phyloP scores from a whole-genome alignment of 129 eudicot species.

The Scalesia atractyloides region DNA sequence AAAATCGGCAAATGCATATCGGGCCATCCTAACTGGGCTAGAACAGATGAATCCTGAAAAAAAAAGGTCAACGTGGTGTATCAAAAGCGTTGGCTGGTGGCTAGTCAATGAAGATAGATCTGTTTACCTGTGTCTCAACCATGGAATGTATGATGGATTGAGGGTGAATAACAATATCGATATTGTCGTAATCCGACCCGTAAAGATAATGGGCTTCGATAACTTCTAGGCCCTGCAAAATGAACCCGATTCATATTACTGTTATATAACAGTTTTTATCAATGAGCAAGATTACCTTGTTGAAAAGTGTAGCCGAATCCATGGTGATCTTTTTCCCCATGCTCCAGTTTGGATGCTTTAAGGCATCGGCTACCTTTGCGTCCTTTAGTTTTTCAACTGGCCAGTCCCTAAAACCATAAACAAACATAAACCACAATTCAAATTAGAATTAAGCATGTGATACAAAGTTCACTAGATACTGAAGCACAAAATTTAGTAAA shows the following conservation, averaged over 20 bases:
- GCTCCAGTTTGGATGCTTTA: slow-evolving; percentile 99
- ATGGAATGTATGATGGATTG: slow-evolving; percentile 98
- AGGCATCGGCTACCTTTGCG: slow-evolving; percentile 96
- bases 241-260: slow-evolving; percentile 12
- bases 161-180: slow-evolving; percentile 95
- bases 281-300: slow-evolving; percentile 49
- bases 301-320: slow-evolving; percentile 96
- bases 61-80: not conserved
- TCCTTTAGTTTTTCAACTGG: slow-evolving; percentile 95
- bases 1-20: slow-evolving; percentile 99
- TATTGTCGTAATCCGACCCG: slow-evolving; percentile 86
- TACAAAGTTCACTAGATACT: not conserved
- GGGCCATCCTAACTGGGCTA: slow-evolving; percentile 99
- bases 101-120: not conserved
- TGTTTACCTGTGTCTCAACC: slow-evolving; percentile 89
- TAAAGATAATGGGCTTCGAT: slow-evolving; percentile 97
- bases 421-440: slow-evolving; percentile 5
- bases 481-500: not conserved
- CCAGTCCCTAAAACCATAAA: slow-evolving; percentile 70
- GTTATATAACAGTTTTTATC: slow-evolving; percentile 2
- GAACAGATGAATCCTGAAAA: slow-evolving; percentile 82
- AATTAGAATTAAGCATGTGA: not conserved
- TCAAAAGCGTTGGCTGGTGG: slow-evolving; percentile 1
- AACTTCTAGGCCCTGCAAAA: slow-evolving; percentile 89
- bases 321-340: slow-evolving; percentile 98